A percentile compares a stretch with the other conserved stretches of the same genome.
phyloP scores from a whole-genome alignment of 768 basidiomycete species.

The Phaffia australis region DNA sequence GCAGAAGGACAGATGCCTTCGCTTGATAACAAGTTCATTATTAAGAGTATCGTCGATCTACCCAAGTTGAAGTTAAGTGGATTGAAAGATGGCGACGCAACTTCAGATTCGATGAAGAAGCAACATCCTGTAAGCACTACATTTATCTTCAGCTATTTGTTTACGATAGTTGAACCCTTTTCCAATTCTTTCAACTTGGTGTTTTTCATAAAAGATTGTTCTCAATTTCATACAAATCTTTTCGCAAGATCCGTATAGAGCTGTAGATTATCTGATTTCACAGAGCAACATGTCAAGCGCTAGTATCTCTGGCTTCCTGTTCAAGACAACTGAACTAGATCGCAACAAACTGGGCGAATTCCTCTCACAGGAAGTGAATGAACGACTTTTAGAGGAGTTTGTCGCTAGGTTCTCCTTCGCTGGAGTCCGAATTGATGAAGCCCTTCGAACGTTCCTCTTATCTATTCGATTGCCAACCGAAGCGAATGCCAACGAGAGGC shows the following conservation, averaged over 20 bases:
- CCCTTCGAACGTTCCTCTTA: slow-evolving; percentile 77
- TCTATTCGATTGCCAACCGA: slow-evolving; percentile 58
- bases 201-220: slow-evolving; percentile 35
- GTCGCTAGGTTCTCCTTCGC: slow-evolving; percentile 78
- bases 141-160: no score
- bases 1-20: slow-evolving; percentile 44
- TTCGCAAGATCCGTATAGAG: slow-evolving; percentile 63
- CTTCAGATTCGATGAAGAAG: slow-evolving; percentile 27
- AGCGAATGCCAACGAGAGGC: slow-evolving; percentile 48
- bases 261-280: slow-evolving; percentile 58
- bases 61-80: slow-evolving; percentile 35
- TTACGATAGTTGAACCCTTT: no score
- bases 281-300: slow-evolving; percentile 54
- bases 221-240: slow-evolving; percentile 69
- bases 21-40: slow-evolving; percentile 64
- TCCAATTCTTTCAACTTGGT: no score
- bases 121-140: slow-evolving; percentile 44
- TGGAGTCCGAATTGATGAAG: slow-evolving; percentile 73
- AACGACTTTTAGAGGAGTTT: slow-evolving; percentile 66
- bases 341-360: slow-evolving; percentile 59
- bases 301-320: slow-evolving; percentile 59
- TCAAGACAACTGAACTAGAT: slow-evolving; percentile 74
- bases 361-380: slow-evolving; percentile 61
- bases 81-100: slow-evolving; percentile 29
- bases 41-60: slow-evolving; percentile 80